These are phyloP conservation scores for Calonectria naviculata DNA, from an alignment of 2,329 filamentous ascomycete species.

Conservation along the genomic window DNA sequence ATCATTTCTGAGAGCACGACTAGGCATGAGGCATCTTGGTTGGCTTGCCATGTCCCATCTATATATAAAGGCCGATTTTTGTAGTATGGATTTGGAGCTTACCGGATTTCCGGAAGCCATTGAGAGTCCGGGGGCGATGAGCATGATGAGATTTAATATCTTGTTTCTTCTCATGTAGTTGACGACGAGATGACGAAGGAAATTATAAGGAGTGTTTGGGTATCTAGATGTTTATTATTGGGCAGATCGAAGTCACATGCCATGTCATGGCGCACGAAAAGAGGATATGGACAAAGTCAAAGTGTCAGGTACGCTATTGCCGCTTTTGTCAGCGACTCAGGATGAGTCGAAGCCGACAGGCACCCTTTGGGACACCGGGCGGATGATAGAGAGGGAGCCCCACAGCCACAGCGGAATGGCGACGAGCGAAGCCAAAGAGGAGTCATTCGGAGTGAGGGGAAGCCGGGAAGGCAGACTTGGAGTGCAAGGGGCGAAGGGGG, in stretches of 20 bases:
- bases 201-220: not conserved
- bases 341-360: constrained; percentile 35
- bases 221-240: not conserved
- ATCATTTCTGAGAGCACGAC: constrained; percentile 15
- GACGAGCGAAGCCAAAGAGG: not conserved
- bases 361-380: constrained; percentile 11
- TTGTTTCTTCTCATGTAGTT: not conserved
- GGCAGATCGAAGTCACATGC: not conserved
- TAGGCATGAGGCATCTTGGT: constrained; percentile 4
- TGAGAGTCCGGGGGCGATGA: not conserved
- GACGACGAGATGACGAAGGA: not conserved
- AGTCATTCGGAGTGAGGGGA: constrained; percentile 8
- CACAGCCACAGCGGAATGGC: constrained; percentile 1
- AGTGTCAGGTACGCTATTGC: constrained; percentile 14
- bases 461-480: constrained; percentile 6
- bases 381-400: not conserved
- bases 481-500: not conserved
- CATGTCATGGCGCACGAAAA: not conserved
- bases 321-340: constrained; percentile 28
- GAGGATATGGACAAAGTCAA: not conserved
- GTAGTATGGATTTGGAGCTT: not conserved
- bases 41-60: constrained; percentile 19
- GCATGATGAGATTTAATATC: not conserved
- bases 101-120: not conserved
- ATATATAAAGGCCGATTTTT: constrained; percentile 13